Evolutionary conservation across 306 rosid genomes (phyloP), one percentile per base, ranked within the genome.

Genomic region (Elaeagnus macrophylla): DNA sequence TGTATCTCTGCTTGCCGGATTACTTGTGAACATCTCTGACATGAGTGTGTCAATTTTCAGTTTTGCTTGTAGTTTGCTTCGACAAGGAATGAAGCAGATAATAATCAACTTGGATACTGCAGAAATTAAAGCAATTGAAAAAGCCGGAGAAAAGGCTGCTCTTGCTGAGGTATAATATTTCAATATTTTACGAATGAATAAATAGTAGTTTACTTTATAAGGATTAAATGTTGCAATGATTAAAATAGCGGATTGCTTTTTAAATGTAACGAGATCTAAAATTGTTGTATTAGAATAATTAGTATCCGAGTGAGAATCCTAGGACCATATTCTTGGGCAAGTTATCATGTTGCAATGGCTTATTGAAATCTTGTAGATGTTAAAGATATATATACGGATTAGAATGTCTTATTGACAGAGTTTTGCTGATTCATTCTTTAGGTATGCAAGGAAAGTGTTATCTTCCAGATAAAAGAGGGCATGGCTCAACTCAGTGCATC

Each of bases 31-130:
- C 68, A 57, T 70, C 37, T 61, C 73, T 83, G 48, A 83, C 78
- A 59, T 50, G 51, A 48, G 61, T 39, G 10, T 61, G 51, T 67
- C 41, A 64, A 66, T 36, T 68, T 83, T 67, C 86, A 90, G 97
- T 49, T 88, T 69, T 60, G 72, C 99, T 32, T 93, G 96, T 81
- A 93, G 99, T 79, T 84, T 93, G 67, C 99, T 93, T 61, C 79
- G 99, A 65, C 94, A 75, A 77, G 99, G 93, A 75, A 93, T 88
- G 99, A 85, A 75, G 79, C 94, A 93, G 70, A 80, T 93, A 66
- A 70, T 84, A 65, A 80, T 93, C 55, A 81, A 65, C 45, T 75
- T 93, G 69, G 95, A 82, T 51, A 60, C 64, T 64, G 79, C 81
- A 44, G 88, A 93, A 39, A 93, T 88, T 75, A 68, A 60, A 68